These are phyloP conservation scores for Leishmania guyanensis DNA, from an alignment of 208 protist species.

Conservation along the genomic window DNA sequence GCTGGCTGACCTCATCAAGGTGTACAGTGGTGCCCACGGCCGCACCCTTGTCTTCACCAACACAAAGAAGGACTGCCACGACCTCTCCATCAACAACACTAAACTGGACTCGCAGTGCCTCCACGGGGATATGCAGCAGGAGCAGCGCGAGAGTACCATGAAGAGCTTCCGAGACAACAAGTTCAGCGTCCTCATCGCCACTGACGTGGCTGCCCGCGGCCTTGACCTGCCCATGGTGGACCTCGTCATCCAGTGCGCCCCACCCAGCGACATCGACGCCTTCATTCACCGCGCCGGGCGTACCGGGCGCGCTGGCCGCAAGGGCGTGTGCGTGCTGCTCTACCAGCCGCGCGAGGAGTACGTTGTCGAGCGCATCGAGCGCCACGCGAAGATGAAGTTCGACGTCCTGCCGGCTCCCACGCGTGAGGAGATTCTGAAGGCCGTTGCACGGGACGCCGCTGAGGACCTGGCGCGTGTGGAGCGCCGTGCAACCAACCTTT, in stretches of 20 bases:
- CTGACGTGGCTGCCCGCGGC: constrained; percentile 91
- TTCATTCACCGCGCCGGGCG: constrained; percentile 98
- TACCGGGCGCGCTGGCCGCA: constrained; percentile 94
- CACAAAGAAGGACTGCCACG: constrained; percentile 93
- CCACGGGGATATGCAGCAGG: constrained; percentile 96
- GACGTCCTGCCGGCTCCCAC: constrained; percentile 86
- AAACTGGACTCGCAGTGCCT: constrained; percentile 95
- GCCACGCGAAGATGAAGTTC: constrained; percentile 91
- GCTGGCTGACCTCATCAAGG: constrained; percentile 90
- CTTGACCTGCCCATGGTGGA: constrained; percentile 90
- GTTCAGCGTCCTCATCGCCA: constrained; percentile 94
- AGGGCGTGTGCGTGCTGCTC: constrained; percentile 89
- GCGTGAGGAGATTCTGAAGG: constrained; percentile 87
- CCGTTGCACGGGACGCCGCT: constrained; percentile 79
- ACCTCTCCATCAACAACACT: constrained; percentile 88
- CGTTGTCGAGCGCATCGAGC: constrained; percentile 89
- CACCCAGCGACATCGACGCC: constrained; percentile 88
- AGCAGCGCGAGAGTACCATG: constrained; percentile 93
- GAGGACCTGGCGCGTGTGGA: constrained; percentile 90
- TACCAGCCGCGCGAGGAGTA: constrained; percentile 88
- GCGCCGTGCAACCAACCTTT: constrained; percentile 79
- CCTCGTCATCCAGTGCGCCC: constrained; percentile 88
- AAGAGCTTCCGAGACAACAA: constrained; percentile 93
- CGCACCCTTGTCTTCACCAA: constrained; percentile 93
- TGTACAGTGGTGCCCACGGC: constrained; percentile 86